Evolutionary conservation across 2,329 filamentous ascomycete genomes (phyloP), one percentile per base, ranked within the genome.

Genomic region (Septoria linicola): DNA sequence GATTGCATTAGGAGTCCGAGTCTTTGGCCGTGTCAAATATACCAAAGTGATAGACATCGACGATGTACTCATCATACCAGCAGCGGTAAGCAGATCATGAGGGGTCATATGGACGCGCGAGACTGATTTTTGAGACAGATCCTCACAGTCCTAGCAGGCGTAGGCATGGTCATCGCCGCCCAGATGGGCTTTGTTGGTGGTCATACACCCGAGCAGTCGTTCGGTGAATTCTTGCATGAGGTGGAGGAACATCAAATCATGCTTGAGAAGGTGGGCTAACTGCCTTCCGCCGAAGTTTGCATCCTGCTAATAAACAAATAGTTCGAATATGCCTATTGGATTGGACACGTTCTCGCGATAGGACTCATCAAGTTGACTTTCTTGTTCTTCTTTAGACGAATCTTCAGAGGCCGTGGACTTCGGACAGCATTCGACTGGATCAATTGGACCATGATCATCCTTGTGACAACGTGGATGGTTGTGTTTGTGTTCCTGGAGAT

Each of bases 281-380:
- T n/a, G n/a, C n/a, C n/a, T n/a, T n/a, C n/a, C n/a, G n/a, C n/a
- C n/a, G n/a, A n/a, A n/a, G n/a, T n/a, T n/a, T n/a, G n/a, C n/a
- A n/a, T n/a, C 23, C 25, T 31, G 31, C 14, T n/a, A 16, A 34
- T 16, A 34, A 34, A 4, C 11, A n/a, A 16, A 4, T 25, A 55
- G 49, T 46, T 54, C 37, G 54, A 57, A 40, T 57, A 53, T 32
- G 54, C 50, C 21, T 54, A 51, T 42, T 57, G 54, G 51, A 54
- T 54, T n/a, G 54, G 54, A 17, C 51, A 57, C 23, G 46, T 53
- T 5, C 34, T 54, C 5, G 47, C 51, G 4, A 54, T 57, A 6
- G 46, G 51, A 31, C 45, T 51, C 51, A 50, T 53, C 43, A 57
- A 57, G 27, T 36, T 57, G 14, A 54, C 54, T 16, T 54, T 57